Evolutionary conservation across 2,329 filamentous ascomycete species (phyloP).

Genomic region (Fusarium palustre): DNA sequence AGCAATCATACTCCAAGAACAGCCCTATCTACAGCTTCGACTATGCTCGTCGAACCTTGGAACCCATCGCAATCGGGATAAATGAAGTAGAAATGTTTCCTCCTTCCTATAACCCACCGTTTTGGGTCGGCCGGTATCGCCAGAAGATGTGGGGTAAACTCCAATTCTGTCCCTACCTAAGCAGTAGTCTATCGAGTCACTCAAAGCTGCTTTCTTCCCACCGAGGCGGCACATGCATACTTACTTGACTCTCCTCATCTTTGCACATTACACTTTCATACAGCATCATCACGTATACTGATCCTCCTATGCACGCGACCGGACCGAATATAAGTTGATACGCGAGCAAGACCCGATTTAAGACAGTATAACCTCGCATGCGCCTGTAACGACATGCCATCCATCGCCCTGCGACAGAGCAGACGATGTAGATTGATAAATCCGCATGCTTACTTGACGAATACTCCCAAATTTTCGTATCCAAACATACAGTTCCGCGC

Average conservation of each 20-base stretch:
- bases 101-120: conserved; percentile 34
- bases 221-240: conserved; percentile 41
- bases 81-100: conserved; percentile 2
- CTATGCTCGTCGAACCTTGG: neutral
- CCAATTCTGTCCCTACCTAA: conserved; percentile 22
- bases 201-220: conserved; percentile 38
- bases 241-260: neutral
- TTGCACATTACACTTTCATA: neutral
- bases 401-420: conserved; percentile 60
- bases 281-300: neutral
- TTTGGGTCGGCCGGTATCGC: conserved; percentile 46
- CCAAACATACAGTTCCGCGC: conserved; percentile 36
- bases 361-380: conserved; percentile 48
- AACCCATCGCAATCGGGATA: conserved; percentile 12
- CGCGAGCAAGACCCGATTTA: neutral
- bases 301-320: conserved; percentile 4
- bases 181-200: conserved; percentile 38
- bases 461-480: conserved; percentile 10
- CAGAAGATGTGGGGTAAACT: conserved; percentile 44
- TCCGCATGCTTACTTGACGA: conserved; percentile 29
- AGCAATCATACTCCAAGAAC: neutral
- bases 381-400: conserved; percentile 57
- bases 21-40: conserved; percentile 18
- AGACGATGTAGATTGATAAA: conserved; percentile 54
- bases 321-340: conserved; percentile 12